Evolutionary conservation across 192 early-diverging fungal species (phyloP).

Genomic region (Chytriomyces confervae): DNA sequence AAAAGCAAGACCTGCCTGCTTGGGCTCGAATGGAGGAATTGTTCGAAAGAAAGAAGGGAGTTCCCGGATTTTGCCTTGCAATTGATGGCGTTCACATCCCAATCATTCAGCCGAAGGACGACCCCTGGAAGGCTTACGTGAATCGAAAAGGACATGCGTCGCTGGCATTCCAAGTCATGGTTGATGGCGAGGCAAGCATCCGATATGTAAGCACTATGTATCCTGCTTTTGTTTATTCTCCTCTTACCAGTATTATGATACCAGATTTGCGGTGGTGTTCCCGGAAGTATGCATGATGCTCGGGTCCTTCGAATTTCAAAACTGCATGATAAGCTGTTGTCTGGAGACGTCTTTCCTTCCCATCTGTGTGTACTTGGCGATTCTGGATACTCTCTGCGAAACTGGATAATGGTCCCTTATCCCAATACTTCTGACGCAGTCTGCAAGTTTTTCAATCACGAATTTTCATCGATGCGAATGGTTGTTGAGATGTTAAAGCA

Average conservation of each 20-base stretch:
- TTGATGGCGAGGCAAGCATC: not conserved
- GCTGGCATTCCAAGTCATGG: not conserved
- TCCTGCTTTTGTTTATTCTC: not conserved
- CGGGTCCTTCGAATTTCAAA: not conserved
- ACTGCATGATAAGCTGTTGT: not conserved
- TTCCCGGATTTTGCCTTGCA: not conserved
- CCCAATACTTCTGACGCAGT: not conserved
- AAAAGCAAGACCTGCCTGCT: not conserved
- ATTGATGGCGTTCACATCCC: constrained; percentile 17
- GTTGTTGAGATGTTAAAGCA: constrained; percentile 4
- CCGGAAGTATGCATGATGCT: not conserved
- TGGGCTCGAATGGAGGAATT: not conserved
- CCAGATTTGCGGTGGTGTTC: constrained; percentile 1
- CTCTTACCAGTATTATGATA: not conserved
- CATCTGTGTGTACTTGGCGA: not conserved
- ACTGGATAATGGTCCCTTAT: constrained; percentile 14
- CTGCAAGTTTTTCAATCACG: no score
- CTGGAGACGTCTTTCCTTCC: not conserved
- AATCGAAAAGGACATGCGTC: constrained; percentile 5
- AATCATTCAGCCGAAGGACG: not conserved
- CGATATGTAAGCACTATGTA: not conserved
- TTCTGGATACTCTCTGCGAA: constrained; percentile 4
- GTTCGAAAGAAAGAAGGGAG: not conserved
- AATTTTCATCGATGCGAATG: constrained; percentile 11
- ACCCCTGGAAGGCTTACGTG: constrained; percentile 10